Percentiles rank a stretch among this genome's conserved stretches.
phyloP scores from a whole-genome alignment of 2,329 filamentous ascomycete genomes.

The Hypoxylon sp. region DNA sequence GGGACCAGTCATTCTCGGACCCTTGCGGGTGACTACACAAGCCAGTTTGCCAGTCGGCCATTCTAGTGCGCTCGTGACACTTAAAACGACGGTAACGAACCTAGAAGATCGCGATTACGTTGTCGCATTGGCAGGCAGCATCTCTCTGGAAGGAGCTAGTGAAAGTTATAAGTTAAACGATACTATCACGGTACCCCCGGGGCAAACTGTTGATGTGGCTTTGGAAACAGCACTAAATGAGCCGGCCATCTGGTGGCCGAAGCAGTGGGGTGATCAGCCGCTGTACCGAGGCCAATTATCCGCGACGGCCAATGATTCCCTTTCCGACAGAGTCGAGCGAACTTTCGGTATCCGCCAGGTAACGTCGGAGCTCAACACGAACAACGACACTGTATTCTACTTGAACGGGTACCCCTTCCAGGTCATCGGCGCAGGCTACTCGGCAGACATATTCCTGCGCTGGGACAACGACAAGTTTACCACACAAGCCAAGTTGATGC shows the following conservation, averaged over 20 bases:
- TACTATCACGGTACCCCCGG: slow-evolving; percentile 57
- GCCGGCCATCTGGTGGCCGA: slow-evolving; percentile 74
- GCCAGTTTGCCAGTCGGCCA: slow-evolving; percentile 53
- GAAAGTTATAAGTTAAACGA: slow-evolving; percentile 51
- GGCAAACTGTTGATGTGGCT: slow-evolving; percentile 57
- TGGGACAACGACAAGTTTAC: slow-evolving; percentile 66
- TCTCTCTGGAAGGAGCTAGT: slow-evolving; percentile 55
- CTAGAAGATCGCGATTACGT: slow-evolving; percentile 59
- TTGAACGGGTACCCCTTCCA: slow-evolving; percentile 72
- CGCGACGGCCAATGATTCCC: slow-evolving; percentile 44
- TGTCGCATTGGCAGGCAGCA: slow-evolving; percentile 55
- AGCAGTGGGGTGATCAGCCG: slow-evolving; percentile 70
- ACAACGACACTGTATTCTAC: slow-evolving; percentile 69
- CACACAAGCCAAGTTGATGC: slow-evolving; percentile 66
- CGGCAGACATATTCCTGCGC: slow-evolving; percentile 73
- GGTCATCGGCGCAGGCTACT: slow-evolving; percentile 73
- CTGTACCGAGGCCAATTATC: slow-evolving; percentile 61
- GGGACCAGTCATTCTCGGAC: slow-evolving; percentile 63
- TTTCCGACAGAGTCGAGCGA: slow-evolving; percentile 56
- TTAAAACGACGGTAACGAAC: slow-evolving; percentile 60
- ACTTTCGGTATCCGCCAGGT: slow-evolving; percentile 70
- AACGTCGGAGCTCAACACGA: slow-evolving; percentile 63
- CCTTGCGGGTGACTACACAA: slow-evolving; percentile 63
- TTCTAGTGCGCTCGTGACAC: slow-evolving; percentile 56
- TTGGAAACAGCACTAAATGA: slow-evolving; percentile 58